Evolutionary conservation across 2,329 filamentous ascomycete species (phyloP).

Genomic region (Penicillium vulpinum): DNA sequence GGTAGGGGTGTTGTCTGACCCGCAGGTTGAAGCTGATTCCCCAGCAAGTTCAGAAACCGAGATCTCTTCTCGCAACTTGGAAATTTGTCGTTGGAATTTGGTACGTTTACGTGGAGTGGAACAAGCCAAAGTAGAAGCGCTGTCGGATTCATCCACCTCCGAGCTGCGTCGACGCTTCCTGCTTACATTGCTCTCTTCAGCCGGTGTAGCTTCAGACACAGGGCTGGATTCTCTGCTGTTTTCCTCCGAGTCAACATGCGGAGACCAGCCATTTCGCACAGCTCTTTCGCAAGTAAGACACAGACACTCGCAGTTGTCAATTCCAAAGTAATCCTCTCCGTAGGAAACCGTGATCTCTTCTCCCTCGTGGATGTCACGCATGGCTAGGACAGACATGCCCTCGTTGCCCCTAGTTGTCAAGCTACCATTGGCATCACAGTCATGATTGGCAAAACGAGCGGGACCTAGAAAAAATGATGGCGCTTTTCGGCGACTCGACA

Average conservation of each 20-base stretch:
- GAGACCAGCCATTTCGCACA: slow-evolving; percentile 79
- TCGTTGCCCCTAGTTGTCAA: slow-evolving; percentile 80
- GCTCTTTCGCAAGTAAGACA: slow-evolving; percentile 81
- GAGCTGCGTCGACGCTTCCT: slow-evolving; percentile 33
- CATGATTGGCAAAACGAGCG: slow-evolving; percentile 94
- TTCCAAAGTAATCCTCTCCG: slow-evolving; percentile 92
- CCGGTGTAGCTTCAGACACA: slow-evolving; percentile 21
- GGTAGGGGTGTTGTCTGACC: slow-evolving; percentile 11
- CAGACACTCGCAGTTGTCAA: slow-evolving; percentile 91
- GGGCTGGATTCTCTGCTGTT: slow-evolving; percentile 39
- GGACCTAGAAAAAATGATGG: slow-evolving; percentile 92
- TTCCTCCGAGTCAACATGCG: slow-evolving; percentile 40
- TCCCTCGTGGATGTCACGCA: slow-evolving; percentile 75
- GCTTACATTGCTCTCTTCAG: slow-evolving; percentile 19
- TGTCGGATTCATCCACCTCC: slow-evolving; percentile 34
- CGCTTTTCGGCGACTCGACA: slow-evolving; percentile 87
- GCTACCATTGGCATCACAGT: slow-evolving; percentile 88
- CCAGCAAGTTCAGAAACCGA: slow-evolving; percentile 33
- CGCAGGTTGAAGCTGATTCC: slow-evolving; percentile 18
- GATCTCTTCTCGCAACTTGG: slow-evolving; percentile 40
- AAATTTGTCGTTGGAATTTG: slow-evolving; percentile 37
- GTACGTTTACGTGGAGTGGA: slow-evolving; percentile 35
- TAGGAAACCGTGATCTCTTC: slow-evolving; percentile 98
- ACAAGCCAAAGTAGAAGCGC: slow-evolving; percentile 14
- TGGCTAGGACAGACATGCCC: slow-evolving; percentile 87